Percentiles rank a stretch among this genome's conserved stretches.
These are phyloP conservation scores for Platanthera guangdongensis DNA, from an alignment of 106 monocot genomes.

Conservation along the genomic window DNA sequence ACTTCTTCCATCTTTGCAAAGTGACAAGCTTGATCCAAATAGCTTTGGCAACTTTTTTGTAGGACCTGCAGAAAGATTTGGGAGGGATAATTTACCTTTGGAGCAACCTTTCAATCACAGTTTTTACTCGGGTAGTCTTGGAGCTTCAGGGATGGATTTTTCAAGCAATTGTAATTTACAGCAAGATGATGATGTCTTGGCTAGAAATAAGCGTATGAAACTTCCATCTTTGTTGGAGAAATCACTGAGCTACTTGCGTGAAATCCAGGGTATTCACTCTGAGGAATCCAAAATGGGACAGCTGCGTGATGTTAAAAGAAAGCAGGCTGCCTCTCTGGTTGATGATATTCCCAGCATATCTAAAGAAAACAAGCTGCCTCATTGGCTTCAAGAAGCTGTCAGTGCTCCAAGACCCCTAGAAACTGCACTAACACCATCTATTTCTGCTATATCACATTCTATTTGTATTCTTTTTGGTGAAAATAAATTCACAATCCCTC, in stretches of 20 bases:
- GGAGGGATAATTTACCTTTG: constrained; percentile 12
- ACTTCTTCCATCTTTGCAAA: constrained; percentile 8
- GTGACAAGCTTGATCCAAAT: constrained; percentile 10
- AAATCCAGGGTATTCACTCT: constrained; percentile 16
- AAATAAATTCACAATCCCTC: constrained; percentile 52
- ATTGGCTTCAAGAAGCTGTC: constrained; percentile 94
- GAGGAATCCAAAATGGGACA: constrained; percentile 5
- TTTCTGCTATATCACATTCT: constrained; percentile 72
- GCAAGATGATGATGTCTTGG: constrained; percentile 16
- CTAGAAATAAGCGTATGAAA: constrained; percentile 21
- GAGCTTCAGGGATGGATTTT: constrained; percentile 18
- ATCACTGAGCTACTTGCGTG: constrained; percentile 24
- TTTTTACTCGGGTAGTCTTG: background rate
- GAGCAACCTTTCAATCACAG: constrained; percentile 12
- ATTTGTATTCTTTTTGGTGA: constrained; percentile 71
- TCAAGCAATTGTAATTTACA: constrained; percentile 3
- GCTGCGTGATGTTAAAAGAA: constrained; percentile 24
- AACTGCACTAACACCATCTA: constrained; percentile 52
- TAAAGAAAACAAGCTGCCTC: constrained; percentile 75
- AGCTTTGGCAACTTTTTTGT: background rate
- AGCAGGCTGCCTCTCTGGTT: constrained; percentile 7
- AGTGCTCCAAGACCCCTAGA: constrained; percentile 33
- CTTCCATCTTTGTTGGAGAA: constrained; percentile 35
- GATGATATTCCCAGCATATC: constrained; percentile 23
- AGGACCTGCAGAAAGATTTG: constrained; percentile 2